Evolutionary conservation across 306 rosid species (phyloP), one percentile per base, ranked within the genome.

Genomic region (Lupinus albus): DNA sequence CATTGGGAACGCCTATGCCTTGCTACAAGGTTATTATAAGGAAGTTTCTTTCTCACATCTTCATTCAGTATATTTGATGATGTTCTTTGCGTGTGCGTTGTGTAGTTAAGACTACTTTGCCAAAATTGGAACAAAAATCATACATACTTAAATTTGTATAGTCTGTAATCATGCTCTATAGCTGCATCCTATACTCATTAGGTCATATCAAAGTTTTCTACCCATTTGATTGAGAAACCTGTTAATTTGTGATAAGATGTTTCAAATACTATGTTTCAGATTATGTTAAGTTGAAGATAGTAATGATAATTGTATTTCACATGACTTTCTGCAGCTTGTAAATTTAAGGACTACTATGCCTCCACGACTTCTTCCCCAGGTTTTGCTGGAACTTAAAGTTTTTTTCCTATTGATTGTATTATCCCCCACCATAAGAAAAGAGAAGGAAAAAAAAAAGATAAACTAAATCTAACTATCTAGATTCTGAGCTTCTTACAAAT

Each of bases 291-390:
- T 53, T 58, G 5, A 67, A 53, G 28, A 44, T 18, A 18, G 52
- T 38, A 50, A 55, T 52, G 68, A 41, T 61, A 55, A 54, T 16
- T 70, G 38, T 55, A 53, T 79, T 61, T 41, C 15, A 47, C 45
- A 51, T 55, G 65, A 51, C 38, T 66, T 50, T 62, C 50, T 70
- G 70, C 95, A 92, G 97, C 89, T 74, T 71, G 93, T 89, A 50
- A 80, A 81, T 71, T 84, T 92, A 73, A 85, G 73, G 78, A 87
- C 93, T 42, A 65, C 67, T 59, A 32, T 11, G n/a, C 85, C 89
- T 56, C 85, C 80, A 5, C 86, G 88, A 33, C 82, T 93, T 68
- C 79, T 56, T 65, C 80, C 95, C 3, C 91, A 80, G 97, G 97
- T 88, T 85, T 35, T 59, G 8, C 54, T 52, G 41, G 32, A 50